Conservation (phyloP, 345 rosid species). For the Hypericum perforatum region DNA sequence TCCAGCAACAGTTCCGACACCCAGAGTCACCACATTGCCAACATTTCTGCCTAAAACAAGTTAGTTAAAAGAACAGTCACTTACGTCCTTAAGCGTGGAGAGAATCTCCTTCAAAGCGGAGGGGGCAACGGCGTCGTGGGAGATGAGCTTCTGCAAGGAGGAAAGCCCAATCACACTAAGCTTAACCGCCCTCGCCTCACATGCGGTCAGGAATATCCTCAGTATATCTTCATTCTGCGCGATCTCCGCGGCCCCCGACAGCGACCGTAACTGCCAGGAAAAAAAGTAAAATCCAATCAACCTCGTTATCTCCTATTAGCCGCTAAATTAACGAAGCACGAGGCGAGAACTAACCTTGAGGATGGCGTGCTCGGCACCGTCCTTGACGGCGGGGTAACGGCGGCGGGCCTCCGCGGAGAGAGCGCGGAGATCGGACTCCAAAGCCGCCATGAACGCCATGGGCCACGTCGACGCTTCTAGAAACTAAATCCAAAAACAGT, state of each 20-base stretch:
- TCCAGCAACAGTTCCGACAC: no score
- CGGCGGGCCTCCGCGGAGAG: conserved; percentile 97
- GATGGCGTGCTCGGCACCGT: conserved; percentile 91
- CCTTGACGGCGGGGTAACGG: conserved; percentile 83
- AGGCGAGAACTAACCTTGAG: conserved; percentile 44
- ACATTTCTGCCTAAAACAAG: not conserved
- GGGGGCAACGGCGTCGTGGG: conserved; percentile 91
- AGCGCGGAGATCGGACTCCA: conserved; percentile 97
- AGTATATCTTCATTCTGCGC: conserved; percentile 76
- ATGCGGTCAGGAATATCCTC: conserved; percentile 81
- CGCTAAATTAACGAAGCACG: not conserved
- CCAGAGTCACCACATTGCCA: no score
- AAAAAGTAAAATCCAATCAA: not conserved
- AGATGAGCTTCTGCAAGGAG: conserved; percentile 87
- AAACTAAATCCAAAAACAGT: no score
- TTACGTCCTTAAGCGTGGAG: conserved; percentile 72
- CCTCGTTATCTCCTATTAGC: not conserved
- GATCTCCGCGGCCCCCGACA: conserved; percentile 80
- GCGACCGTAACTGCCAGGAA: conserved; percentile 62
- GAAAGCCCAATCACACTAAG: conserved; percentile 94
- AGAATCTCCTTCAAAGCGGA: conserved; percentile 75
- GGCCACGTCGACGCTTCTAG: conserved; percentile 5
- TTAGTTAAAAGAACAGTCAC: conserved; percentile 15
- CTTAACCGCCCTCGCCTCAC: conserved; percentile 75
- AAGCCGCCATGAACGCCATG: conserved; percentile 89